A percentile compares a stretch with the other conserved stretches of the same genome.
phyloP scores from a whole-genome alignment of 257 asterid genomes.

The Solanum pimpinellifolium region DNA sequence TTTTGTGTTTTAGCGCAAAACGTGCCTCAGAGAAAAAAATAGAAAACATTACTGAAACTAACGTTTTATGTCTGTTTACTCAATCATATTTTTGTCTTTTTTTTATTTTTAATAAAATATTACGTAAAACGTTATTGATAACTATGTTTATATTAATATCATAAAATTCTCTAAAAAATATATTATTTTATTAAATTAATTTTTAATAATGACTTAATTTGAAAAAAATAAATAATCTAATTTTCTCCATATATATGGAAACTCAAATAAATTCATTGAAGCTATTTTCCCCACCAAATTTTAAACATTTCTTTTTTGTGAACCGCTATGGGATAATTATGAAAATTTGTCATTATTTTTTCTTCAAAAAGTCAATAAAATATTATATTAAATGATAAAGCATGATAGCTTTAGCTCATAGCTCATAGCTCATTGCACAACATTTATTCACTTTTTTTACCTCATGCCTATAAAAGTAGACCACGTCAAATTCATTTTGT shows the following conservation, averaged over 20 bases:
- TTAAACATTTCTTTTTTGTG: background rate
- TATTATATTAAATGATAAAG: background rate
- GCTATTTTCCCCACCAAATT: background rate
- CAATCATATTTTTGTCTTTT: too few species aligned
- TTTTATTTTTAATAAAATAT: too few species aligned
- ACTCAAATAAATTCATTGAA: background rate
- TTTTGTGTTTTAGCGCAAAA: too few species aligned
- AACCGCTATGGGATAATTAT: background rate
- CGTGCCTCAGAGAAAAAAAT: too few species aligned
- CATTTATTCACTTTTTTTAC: background rate
- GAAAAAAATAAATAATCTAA: too few species aligned
- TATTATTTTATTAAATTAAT: too few species aligned
- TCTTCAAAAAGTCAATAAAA: background rate
- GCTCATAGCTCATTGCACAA: background rate
- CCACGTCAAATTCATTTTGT: background rate
- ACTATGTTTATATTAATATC: too few species aligned
- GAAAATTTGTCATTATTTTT: background rate
- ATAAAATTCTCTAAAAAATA: too few species aligned
- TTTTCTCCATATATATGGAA: too few species aligned
- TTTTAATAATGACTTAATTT: too few species aligned
- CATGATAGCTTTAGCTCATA: background rate
- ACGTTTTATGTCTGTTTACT: too few species aligned
- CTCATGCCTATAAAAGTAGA: background rate
- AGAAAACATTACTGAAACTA: too few species aligned
- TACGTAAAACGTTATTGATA: rapidly evolving